Conservation (phyloP, 257 asterid species). For the Solanum paucissectum region DNA sequence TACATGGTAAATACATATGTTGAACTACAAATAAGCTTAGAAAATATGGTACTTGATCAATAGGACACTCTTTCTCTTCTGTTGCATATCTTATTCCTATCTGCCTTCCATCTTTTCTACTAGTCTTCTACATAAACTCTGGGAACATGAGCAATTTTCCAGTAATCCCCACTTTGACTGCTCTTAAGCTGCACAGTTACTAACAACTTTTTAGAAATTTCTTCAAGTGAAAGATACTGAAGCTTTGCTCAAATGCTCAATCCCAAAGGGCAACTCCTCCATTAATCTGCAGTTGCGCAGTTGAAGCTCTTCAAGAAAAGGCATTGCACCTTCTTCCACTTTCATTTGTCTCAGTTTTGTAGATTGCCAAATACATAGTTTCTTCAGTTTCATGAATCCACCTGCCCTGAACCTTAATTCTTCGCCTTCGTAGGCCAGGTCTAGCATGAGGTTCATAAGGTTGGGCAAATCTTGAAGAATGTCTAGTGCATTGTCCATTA, state of each 20-base stretch:
- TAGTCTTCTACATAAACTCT: not conserved
- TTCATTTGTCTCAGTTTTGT: slow-evolving; percentile 2
- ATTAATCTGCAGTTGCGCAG: not conserved
- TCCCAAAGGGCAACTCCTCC: not conserved
- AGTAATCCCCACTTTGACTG: not conserved
- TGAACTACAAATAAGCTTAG: not conserved
- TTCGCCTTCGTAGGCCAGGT: slow-evolving; percentile 16
- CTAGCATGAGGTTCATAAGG: not conserved
- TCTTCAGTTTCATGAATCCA: slow-evolving; percentile 18
- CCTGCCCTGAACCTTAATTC: slow-evolving; percentile 17
- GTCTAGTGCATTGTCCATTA: slow-evolving; percentile 13
- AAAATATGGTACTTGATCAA: not conserved
- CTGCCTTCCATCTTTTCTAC: not conserved
- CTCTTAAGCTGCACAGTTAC: not conserved
- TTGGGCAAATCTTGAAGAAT: slow-evolving; percentile 24
- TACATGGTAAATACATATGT: not conserved
- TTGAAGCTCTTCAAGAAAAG: slow-evolving; percentile 12
- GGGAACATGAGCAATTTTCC: slow-evolving; percentile 1
- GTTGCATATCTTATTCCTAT: not conserved
- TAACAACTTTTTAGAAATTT: not conserved
- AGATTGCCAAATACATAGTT: not conserved
- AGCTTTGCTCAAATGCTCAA: not conserved
- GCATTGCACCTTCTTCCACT: slow-evolving; percentile 20
- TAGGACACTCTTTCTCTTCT: not conserved
- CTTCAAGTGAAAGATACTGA: not conserved